Evolutionary conservation across 2,329 filamentous ascomycete genomes (phyloP).

Genomic region (Capronia epimyces): DNA sequence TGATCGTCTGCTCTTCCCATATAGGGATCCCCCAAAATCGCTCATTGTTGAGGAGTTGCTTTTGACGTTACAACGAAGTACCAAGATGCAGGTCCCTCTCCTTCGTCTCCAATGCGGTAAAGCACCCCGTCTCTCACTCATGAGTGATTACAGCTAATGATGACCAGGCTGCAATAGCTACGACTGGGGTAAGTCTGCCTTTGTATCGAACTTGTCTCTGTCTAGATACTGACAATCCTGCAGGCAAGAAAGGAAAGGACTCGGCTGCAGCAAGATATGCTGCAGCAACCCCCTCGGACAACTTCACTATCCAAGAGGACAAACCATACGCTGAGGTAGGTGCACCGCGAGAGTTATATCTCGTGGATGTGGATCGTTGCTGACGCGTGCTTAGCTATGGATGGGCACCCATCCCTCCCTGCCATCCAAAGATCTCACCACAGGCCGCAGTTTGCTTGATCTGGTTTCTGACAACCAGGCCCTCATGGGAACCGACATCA

Average conservation of each 20-base stretch:
- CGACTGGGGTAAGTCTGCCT: constrained; percentile 68
- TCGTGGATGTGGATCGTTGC: neutral
- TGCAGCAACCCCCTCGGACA: constrained; percentile 69
- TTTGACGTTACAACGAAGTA: neutral
- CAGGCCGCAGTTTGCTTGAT: constrained; percentile 79
- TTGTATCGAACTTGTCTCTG: neutral
- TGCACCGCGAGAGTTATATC: constrained; percentile 10
- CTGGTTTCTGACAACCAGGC: constrained; percentile 81
- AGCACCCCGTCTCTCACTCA: constrained; percentile 17
- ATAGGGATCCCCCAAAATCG: neutral
- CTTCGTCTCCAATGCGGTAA: constrained; percentile 65
- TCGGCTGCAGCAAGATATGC: constrained; percentile 89
- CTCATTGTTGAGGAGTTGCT: too few species aligned
- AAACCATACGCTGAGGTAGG: constrained; percentile 89
- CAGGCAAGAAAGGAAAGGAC: constrained; percentile 76
- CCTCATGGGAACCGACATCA: constrained; percentile 68
- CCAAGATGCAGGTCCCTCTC: constrained; percentile 68
- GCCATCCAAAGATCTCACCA: constrained; percentile 81
- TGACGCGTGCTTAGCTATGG: constrained; percentile 63
- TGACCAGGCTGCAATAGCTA: constrained; percentile 85
- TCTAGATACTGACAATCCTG: constrained; percentile 7
- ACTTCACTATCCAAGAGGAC: constrained; percentile 72
- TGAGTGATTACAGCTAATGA: constrained; percentile 23
- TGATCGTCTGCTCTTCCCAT: neutral
- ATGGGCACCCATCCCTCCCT: constrained; percentile 98